Base-by-base conservation (phyloP, 2,329 filamentous ascomycete genomes). In the Colletotrichum tamarilloi region DNA sequence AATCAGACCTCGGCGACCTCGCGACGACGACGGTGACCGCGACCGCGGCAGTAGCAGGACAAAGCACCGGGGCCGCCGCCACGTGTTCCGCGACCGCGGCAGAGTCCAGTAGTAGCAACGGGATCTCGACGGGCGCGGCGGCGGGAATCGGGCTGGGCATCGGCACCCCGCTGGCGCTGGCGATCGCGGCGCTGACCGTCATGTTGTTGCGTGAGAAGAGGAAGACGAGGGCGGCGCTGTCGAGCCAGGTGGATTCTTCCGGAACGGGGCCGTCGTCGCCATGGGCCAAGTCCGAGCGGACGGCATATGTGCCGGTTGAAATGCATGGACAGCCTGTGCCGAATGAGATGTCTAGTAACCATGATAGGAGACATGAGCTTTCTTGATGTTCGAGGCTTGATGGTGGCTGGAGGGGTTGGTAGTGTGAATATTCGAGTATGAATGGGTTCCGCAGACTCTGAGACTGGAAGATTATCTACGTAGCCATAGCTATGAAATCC, bases 181-280 rank as follows among this genome's bases (percentile, higher is more conserved):
- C 63, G 4, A 32, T 65, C n/a, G 68, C 11, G 1, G 55, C 56
- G 26, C 38, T 74, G 24, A 68, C 49, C 2, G 30, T 73, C 19
- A 46, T 74, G 59, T 69, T 74, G n/a, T 12, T 74, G 46, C 68
- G 65, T 4, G 72, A 74, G 64, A 68, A 64, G 22, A 66, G 68
- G 59, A 74, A 62, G 69, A 35, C 62, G 24, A 71, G 67, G 5
- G 62, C 5, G 8, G 56, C 56, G 22, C 26, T 57, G 2, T 30
- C 26, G 35, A 26, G 12, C 11, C 9, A 64, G 7, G 24, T 14
- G 2, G 22, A 42, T 42, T 32, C n/a, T 3, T n/a, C 6, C 6
- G 30, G 30, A 3, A 55, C 11, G 2, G 14, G 14, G 4, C 60
- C 60, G 9, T 7, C 28, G 24, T 28, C 56, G 26, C 60, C 60